A percentile compares a stretch with the other conserved stretches of the same genome.
Evolutionary conservation across 225 moss, liverwort and hornwort genomes (phyloP).

Genomic region (Pleurozium schreberi): DNA sequence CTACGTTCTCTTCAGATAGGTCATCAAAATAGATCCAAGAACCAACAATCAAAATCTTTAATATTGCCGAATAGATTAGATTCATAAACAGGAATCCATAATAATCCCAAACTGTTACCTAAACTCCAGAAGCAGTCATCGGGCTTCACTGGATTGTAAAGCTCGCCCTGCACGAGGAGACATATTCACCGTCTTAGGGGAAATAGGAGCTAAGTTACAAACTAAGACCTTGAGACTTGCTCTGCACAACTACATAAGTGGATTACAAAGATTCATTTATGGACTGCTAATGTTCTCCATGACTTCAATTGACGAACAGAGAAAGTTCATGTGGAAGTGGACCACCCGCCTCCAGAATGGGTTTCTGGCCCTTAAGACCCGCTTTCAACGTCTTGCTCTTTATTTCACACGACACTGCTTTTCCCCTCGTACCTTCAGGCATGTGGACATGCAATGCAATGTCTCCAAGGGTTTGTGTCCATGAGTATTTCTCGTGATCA

Average conservation of each 20-base stretch:
- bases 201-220: neutral
- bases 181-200: neutral
- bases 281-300: neutral
- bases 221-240: neutral
- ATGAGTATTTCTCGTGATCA: conserved; percentile 53
- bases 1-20: neutral
- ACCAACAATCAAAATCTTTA: neutral
- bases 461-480: conserved; percentile 61
- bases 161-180: conserved; percentile 22
- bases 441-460: conserved; percentile 40
- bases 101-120: conserved; percentile 16
- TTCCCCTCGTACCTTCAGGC: conserved; percentile 50
- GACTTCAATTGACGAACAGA: neutral
- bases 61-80: neutral
- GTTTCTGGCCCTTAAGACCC: conserved; percentile 52
- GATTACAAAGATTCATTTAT: neutral
- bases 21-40: neutral
- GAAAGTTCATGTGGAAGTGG: neutral
- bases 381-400: conserved; percentile 54
- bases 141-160: conserved; percentile 32
- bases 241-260: neutral
- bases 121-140: conserved; percentile 69
- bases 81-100: neutral
- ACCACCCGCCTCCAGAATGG: conserved; percentile 33
- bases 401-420: conserved; percentile 41